A percentile compares a stretch with the other conserved stretches of the same genome.
Evolutionary conservation across 1,139 yeast genomes (phyloP).

Genomic region (Geotrichum restrictum): DNA sequence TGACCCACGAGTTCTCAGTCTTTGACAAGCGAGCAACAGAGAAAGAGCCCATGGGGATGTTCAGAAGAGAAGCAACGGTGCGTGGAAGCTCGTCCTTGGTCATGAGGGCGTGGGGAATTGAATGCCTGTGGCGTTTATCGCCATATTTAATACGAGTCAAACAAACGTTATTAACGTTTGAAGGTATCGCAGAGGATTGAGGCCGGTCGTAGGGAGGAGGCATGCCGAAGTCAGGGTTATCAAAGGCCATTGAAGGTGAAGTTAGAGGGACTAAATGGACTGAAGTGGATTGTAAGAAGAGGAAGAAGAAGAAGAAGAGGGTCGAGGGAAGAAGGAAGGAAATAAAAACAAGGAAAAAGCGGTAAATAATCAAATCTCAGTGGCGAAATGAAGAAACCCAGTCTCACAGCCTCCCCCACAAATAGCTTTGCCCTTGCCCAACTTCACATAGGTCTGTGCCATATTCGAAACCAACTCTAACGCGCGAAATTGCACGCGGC

Average conservation of each 20-base stretch:
- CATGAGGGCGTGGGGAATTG: neutral
- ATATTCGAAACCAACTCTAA: too few relatives aligned
- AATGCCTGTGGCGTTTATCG: neutral
- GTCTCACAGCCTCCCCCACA: too few relatives aligned
- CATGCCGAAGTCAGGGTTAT: neutral
- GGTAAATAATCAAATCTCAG: neutral
- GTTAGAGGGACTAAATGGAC: too few relatives aligned
- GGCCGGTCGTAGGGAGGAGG: neutral
- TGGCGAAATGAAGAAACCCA: neutral
- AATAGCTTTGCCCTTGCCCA: neutral
- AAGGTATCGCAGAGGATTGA: too few relatives aligned
- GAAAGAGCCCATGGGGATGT: neutral
- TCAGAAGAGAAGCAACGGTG: neutral
- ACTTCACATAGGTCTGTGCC: too few relatives aligned
- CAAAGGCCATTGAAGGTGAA: neutral
- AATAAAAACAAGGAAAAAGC: neutral
- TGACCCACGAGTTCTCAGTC: neutral
- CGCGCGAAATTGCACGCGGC: neutral
- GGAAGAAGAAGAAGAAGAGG: neutral
- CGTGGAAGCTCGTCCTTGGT: neutral
- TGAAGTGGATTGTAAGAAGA: too few relatives aligned
- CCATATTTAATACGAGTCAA: neutral
- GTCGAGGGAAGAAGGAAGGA: neutral
- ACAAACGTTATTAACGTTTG: too few relatives aligned
- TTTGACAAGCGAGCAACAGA: neutral